A percentile compares a stretch with the other conserved stretches of the same genome.
Conservation (phyloP, 2,329 filamentous ascomycete species). For the Pseudogymnoascus sp. region DNA sequence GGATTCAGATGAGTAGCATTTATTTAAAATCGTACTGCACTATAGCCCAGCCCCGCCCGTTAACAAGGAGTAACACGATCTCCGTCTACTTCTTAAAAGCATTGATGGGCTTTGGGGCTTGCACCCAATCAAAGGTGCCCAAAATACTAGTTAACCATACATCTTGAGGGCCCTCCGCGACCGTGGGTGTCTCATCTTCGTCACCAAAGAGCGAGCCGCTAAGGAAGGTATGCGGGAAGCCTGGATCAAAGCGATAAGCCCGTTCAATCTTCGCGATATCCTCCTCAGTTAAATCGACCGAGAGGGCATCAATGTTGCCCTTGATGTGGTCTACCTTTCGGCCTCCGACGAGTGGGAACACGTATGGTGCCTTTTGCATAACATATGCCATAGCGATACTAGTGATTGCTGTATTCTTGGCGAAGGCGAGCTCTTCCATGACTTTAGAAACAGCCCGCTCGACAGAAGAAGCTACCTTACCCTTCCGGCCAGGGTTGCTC, state of each 20-base stretch:
- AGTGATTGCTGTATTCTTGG: slow-evolving; percentile 45
- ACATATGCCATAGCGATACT: slow-evolving; percentile 52
- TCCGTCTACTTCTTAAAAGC: neutral
- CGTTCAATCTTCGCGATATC: slow-evolving; percentile 48
- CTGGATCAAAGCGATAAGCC: slow-evolving; percentile 30
- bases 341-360: slow-evolving; percentile 52
- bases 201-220: slow-evolving; percentile 7
- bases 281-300: slow-evolving; percentile 41
- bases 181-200: neutral
- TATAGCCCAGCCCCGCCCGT: no score
- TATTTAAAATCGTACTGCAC: no score
- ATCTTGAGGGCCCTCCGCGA: slow-evolving; percentile 5
- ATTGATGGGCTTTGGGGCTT: slow-evolving; percentile 7
- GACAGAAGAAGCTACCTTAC: neutral
- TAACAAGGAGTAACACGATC: no score
- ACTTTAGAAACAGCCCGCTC: slow-evolving; percentile 42
- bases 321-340: slow-evolving; percentile 51
- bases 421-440: slow-evolving; percentile 50
- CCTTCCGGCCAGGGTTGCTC: slow-evolving; percentile 28
- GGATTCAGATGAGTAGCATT: no score
- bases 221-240: slow-evolving; percentile 15
- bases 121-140: slow-evolving; percentile 13
- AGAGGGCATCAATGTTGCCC: slow-evolving; percentile 47
- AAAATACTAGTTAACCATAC: slow-evolving; percentile 10
- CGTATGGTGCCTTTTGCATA: slow-evolving; percentile 47